Base-by-base conservation (phyloP, 1,284 basidiomycete species). In the Tilletia horrida region DNA sequence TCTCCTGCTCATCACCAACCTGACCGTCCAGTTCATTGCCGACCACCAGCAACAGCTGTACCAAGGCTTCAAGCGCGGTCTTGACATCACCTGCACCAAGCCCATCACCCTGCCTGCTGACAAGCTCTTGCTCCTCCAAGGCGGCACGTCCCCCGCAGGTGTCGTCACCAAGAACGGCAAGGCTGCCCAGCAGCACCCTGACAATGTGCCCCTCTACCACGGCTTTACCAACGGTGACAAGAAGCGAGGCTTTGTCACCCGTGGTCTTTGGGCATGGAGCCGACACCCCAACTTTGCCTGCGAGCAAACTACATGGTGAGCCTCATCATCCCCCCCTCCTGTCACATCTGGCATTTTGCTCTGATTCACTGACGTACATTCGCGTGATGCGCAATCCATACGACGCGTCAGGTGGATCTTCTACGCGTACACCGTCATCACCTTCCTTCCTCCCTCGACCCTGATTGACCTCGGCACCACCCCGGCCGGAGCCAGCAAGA, bases 31-130 rank as follows among this genome's bases (percentile, higher is more conserved):
- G 80, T 92, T 91, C 82, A 87, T 86, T 1, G 87, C 92, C 3
- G 94, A 97, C 82, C 92, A 94, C 75, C 91, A 94, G 79, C 94
- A 97, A 79, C 93, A 88, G 82, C 87, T 88, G 2, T 96, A 87
- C 78, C 86, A 87, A 78, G 87, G 87, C 7, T 91, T 88, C 83
- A 97, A 97, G 83, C 87, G 88, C 68, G 77, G 75, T 50, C 67
- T 72, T 45, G 71, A 71, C 31, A 29, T 31, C 2, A 59, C 27
- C 55, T 59, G 55, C 55, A 31, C 27, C 16, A 69, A 72, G 35
- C 62, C 71, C 16, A 63, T 43, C 23, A 68, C 69, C 62, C 69
- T 68, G 47, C 69, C 69, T 16, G 67, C 73, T 29, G 55, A 59
- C 29, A 59, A 59, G 55, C 55, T 59, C 29, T 40, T 59, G 29